Evolutionary conservation across 495 filamentous ascomycete genomes (phyloP), one percentile per base, ranked within the genome.

Genomic region (Halenospora varia): DNA sequence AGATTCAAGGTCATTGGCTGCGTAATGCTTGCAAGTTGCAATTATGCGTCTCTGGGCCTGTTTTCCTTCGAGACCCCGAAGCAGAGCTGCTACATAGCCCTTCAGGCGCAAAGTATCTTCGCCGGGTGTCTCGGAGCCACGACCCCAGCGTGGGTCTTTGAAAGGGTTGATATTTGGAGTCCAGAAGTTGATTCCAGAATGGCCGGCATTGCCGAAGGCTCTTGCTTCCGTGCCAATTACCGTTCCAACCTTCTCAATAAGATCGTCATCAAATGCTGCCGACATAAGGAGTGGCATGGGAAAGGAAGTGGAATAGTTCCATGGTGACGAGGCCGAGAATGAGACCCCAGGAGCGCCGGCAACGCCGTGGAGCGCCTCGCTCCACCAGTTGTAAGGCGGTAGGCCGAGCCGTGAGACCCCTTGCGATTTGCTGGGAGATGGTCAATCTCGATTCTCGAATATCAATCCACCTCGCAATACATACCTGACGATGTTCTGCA

Each of bases 81-180:
- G 80, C 60, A 86, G 73, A 35, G 79, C 76, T 42, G 79, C 78
- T 0, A 81, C 80, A 51, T 85, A 88, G 0, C 75, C 73, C 18
- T 74, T 74, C 3, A 87, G 72, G 53, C 74, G 77, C 63, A 77
- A 80, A 0, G 79, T 73, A 60, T 88, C 84, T 61, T 87, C 84
- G 22, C 82, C 82, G 0, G 84, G 82, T 0, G 83, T 85, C 61
- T 88, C 84, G 49, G 75, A 78, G 2, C 82, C 82, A n/a, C 82
- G 70, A 9, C 82, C 82, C 82, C 82, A 85, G 2, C 81, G 69
- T 0, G 82, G 82, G 54, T 83, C 79, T 10, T 76, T 74, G 72
- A 85, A 88, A 1, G 80, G 75, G 65, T 89, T 89, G 69, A 88
- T 85, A 60, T 88, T 86, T 1, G 86, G 85, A 0, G 85, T 80